Evolutionary conservation across 768 basidiomycete species (phyloP), one percentile per base, ranked within the genome.

Genomic region (Russula earlei): DNA sequence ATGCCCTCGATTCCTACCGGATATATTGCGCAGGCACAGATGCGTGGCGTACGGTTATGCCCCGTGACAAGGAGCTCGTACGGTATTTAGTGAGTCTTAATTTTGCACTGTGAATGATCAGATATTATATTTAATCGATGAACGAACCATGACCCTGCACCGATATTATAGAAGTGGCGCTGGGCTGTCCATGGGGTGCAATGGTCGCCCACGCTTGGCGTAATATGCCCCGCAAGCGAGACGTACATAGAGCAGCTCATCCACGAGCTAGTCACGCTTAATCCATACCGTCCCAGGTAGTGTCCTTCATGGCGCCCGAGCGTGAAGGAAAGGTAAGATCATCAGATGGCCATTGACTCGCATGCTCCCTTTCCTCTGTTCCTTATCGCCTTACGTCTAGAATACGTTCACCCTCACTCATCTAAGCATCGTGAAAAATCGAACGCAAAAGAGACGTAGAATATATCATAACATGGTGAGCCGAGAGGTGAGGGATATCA

Each of bases 1-100:
- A 89, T 57, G 87, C 87, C 1, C 73, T 85, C 1, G 87, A 89
- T 65, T 87, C 83, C 5, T 85, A 86, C 62, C 76, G 84, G 38
- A 86, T 89, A 19, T 89, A 85, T 67, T 85, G 79, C 56, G 55
- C 36, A 6, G 62, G 54, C 25, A 63, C 55, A 10, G 73, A 75
- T 11, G 80, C 80, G 53, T 88, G 86, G 87, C 79, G 80, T 63
- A 52, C 62, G 0, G 84, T 87, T 14, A 69, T 74, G 63, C 85
- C 87, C 0, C 65, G 59, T 27, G 86, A 90, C 65, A 89, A 89
- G 68, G 83, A 86, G 55, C 72, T 90, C 24, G 68, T 81, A 36
- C 75, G 76, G 49, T 87, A 84, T 63, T 63, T 88, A 66, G 87
- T 85, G 60, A 59, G 81, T 68, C 49, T 14, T 22, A 19, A 11